phyloP scores from a whole-genome alignment of 768 basidiomycete genomes.

The Sistotremastrum suecicum region DNA sequence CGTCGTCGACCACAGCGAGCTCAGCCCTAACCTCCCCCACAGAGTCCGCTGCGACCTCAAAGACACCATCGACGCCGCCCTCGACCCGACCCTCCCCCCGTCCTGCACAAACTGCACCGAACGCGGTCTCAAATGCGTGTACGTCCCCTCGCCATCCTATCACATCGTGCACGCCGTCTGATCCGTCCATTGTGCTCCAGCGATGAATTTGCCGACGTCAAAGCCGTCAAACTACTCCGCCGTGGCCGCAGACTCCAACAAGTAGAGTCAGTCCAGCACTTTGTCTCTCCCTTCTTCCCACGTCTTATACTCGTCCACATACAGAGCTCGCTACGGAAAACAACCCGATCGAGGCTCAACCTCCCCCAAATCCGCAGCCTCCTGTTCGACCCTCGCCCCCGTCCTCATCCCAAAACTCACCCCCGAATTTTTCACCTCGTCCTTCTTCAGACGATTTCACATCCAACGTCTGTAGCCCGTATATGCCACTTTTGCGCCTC shows the following conservation, averaged over 20 bases:
- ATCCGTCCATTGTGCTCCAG: conserved; percentile 25
- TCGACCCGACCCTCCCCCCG: conserved; percentile 26
- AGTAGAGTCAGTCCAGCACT: conserved; percentile 49
- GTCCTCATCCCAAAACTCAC: conserved; percentile 58
- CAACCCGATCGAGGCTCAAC: conserved; percentile 38
- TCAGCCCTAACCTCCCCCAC: neutral
- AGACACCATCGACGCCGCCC: conserved; percentile 46
- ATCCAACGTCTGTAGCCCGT: conserved; percentile 52
- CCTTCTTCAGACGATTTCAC: conserved; percentile 76
- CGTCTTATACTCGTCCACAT: conserved; percentile 3
- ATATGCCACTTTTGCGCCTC: neutral
- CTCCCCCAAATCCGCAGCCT: conserved; percentile 17
- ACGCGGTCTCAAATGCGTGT: conserved; percentile 89
- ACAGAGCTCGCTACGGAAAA: conserved; percentile 31
- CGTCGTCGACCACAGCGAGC: neutral
- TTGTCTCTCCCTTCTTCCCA: neutral
- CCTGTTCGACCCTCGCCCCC: conserved; percentile 24
- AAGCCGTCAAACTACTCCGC: conserved; percentile 74
- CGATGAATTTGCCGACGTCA: conserved; percentile 85
- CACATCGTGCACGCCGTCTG: neutral
- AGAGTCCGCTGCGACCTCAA: conserved; percentile 93
- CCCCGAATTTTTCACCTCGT: conserved; percentile 67
- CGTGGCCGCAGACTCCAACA: conserved; percentile 71
- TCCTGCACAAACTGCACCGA: conserved; percentile 85
- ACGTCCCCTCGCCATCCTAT: conserved; percentile 21